Evolutionary conservation across 2,329 filamentous ascomycete genomes (phyloP), one percentile per base, ranked within the genome.

Genomic region (Macrophomina tecta): DNA sequence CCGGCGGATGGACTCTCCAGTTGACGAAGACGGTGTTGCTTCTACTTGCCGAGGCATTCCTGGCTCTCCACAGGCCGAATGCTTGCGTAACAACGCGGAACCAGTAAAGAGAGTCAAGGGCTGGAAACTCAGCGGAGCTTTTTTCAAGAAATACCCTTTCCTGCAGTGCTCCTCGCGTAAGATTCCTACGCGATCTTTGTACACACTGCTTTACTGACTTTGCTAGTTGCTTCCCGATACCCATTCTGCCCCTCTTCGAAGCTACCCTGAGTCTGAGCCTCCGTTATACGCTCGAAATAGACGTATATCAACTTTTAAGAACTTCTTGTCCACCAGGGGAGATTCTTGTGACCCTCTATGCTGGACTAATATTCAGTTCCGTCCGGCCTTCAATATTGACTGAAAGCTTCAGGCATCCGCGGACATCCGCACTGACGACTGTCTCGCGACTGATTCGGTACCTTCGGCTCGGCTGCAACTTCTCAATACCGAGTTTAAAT

Each of bases 401-500:
- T 8, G 28, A 1, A 9, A 52, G n/a, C 8, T 2, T 30, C 30
- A 52, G 3, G 11, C 49, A 30, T 5, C 49, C 49, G 3, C 16
- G 4, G 8, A 34, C 49, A n/a, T 52, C 49, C 12, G 49, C 28
- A 52, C 7, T 34, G 11, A 63, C 45, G 23, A 32, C 45, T 28
- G 6, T 12, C 8, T 34, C 60, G 5, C 45, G 16, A 36, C 45
- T 23, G 30, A 49, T 18, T 5, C 11, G 18, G n/a, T 63, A 63
- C 9, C 14, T 18, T 7, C 18, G 2, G 9, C 23, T 23, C 3
- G 66, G 32, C 38, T 63, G 46, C 69, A 71, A 63, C 36, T 69
- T 69, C 46, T 64, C 69, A 53, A 71, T 69, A 1, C 69, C 70
- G 1, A 72, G 65, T 6, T 55, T 40, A 46, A 69, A 69, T 18